Conservation (phyloP, 2,329 filamentous ascomycete genomes). For the Trichophyton verrucosum region DNA sequence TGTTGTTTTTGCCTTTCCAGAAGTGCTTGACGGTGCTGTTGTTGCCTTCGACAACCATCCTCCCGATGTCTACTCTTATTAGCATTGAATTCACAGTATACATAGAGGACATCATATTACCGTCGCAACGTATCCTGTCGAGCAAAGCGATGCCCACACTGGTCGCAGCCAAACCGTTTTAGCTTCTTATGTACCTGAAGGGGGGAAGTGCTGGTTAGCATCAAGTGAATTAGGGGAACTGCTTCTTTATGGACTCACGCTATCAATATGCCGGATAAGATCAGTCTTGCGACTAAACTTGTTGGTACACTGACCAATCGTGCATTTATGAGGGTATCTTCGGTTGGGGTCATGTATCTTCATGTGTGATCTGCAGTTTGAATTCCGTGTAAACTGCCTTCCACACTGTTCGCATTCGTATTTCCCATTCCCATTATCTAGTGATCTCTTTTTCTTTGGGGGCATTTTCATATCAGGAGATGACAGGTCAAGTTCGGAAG, state of each 20-base stretch:
- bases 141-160: slow-evolving; percentile 60
- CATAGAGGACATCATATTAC: slow-evolving; percentile 34
- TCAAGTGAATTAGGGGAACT: not conserved
- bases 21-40: slow-evolving; percentile 4
- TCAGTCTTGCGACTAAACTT: slow-evolving; percentile 76
- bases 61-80: slow-evolving; percentile 12
- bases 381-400: slow-evolving; percentile 67
- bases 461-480: slow-evolving; percentile 7
- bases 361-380: slow-evolving; percentile 79
- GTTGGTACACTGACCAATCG: slow-evolving; percentile 52
- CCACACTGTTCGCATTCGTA: slow-evolving; percentile 63
- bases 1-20: not conserved
- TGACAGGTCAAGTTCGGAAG: not conserved
- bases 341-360: slow-evolving; percentile 67
- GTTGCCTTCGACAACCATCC: slow-evolving; percentile 14
- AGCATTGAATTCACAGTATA: not conserved
- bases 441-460: not conserved
- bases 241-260: slow-evolving; percentile 33
- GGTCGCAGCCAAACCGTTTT: slow-evolving; percentile 56
- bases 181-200: slow-evolving; percentile 58
- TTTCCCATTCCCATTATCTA: slow-evolving; percentile 56
- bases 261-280: slow-evolving; percentile 45
- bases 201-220: not conserved
- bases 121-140: slow-evolving; percentile 72
- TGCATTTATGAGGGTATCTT: slow-evolving; percentile 59